Evolutionary conservation across 495 filamentous ascomycete genomes (phyloP), one percentile per base, ranked within the genome.

Genomic region (Aspergillus panamensis): DNA sequence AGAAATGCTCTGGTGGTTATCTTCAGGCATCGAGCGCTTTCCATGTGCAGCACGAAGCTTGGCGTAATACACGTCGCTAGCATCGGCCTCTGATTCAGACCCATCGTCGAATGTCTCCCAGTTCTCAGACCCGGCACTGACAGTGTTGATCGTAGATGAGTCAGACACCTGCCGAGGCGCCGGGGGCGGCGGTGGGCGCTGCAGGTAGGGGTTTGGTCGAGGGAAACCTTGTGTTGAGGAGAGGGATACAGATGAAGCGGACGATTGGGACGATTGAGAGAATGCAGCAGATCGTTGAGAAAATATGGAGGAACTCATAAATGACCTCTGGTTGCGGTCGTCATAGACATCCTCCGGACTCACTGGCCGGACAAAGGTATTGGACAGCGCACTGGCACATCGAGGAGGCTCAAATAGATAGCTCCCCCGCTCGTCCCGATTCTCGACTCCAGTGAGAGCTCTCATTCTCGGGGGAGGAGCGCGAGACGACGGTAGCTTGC

Each of bases 41-140:
- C 79, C 79, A 47, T 79, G 77, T 33, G 86, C 85, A 20, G 86
- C 84, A 55, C 85, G 80, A 53, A 91, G 70, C 66, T 87, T 91
- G 57, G 88, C 86, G 65, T 88, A 91, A 69, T 93, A 92, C 8
- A 83, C 78, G 54, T 92, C 88, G 16, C 82, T 85, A 2, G 82
- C 81, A 68, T 92, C 91, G 32, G 71, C 72, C 61, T 94, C 90
- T 0, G 87, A 87, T 53, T 87, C 90, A 3, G 84, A 87, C 40
- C 80, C 83, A 68, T 90, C 87, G 61, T 91, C 88, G 59, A 91
- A 96, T 20, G 90, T 95, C 75, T 97, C 91, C 92, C 92, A 97
- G 69, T 97, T 97, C 72, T 96, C 92, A 0, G 89, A 93, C 3
- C 90, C 90, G 10, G 88, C 87, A 3, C 86, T 80, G 3, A 74